Evolutionary conservation across 1,284 basidiomycete genomes (phyloP).

Genomic region (Pyrrhoderma lamaoense): DNA sequence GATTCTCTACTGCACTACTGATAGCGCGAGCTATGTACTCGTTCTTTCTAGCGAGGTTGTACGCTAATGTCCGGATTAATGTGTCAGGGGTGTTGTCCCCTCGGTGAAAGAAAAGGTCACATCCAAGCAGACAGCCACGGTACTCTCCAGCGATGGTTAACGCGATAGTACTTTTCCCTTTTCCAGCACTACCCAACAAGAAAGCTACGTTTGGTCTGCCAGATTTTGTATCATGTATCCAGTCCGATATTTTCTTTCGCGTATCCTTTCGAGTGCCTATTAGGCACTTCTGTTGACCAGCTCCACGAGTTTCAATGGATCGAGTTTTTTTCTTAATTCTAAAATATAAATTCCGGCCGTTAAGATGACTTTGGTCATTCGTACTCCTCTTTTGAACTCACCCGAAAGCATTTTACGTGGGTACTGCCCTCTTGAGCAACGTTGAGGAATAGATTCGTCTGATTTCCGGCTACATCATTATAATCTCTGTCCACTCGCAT

Average conservation of each 20-base stretch:
- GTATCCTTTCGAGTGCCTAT: background rate
- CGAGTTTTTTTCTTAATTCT: too few species aligned
- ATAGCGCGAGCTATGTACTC: background rate
- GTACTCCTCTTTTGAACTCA: too few species aligned
- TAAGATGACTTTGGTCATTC: too few species aligned
- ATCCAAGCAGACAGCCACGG: background rate
- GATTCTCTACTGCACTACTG: background rate
- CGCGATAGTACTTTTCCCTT: constrained; percentile 23
- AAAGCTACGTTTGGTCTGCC: background rate
- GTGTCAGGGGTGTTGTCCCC: background rate
- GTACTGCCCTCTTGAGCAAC: too few species aligned
- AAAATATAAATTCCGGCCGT: too few species aligned
- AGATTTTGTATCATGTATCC: background rate
- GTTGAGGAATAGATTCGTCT: too few species aligned
- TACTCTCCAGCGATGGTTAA: constrained; percentile 1
- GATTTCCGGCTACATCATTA: too few species aligned
- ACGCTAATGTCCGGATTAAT: background rate
- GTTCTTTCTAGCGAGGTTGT: background rate
- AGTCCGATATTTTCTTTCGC: background rate
- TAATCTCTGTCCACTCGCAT: too few species aligned
- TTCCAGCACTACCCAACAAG: constrained; percentile 28
- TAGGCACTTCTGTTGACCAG: background rate
- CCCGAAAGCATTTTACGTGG: too few species aligned
- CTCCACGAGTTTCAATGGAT: too few species aligned
- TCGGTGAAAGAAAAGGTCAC: constrained; percentile 16